phyloP scores from a whole-genome alignment of 108 stramenopile genomes.

The Cylindrotheca closterium region DNA sequence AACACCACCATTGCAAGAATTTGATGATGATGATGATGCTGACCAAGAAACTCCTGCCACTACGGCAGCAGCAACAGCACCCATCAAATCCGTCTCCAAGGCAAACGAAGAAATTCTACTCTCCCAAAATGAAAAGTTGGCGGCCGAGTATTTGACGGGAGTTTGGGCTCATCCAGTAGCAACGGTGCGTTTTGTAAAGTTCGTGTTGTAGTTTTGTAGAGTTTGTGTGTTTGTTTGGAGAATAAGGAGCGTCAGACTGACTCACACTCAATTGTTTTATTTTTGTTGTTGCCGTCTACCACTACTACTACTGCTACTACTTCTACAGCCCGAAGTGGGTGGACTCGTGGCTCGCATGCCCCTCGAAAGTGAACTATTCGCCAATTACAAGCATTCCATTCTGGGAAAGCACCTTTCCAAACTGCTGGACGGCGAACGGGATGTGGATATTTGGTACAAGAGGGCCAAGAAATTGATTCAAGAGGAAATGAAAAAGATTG shows the following conservation, averaged over 20 bases:
- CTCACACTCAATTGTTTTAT: constrained; percentile 4
- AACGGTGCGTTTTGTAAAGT: constrained; percentile 32
- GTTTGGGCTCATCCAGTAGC: constrained; percentile 77
- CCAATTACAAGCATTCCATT: constrained; percentile 46
- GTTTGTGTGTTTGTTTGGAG: background rate
- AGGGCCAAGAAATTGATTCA: constrained; percentile 50
- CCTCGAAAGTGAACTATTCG: constrained; percentile 73
- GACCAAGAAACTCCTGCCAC: background rate
- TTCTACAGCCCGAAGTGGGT: constrained; percentile 68
- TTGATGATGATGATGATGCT: background rate
- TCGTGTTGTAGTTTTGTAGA: background rate
- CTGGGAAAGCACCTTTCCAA: constrained; percentile 46
- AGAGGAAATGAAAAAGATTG: constrained; percentile 51
- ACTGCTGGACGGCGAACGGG: constrained; percentile 30
- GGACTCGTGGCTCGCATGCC: constrained; percentile 81
- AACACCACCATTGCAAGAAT: too few relatives aligned
- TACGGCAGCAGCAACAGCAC: constrained; percentile 1
- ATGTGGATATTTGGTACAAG: constrained; percentile 45
- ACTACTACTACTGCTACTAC: background rate
- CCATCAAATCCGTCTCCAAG: constrained; percentile 46
- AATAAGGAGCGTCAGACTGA: background rate
- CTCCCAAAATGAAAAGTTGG: constrained; percentile 54
- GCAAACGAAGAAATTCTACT: constrained; percentile 57
- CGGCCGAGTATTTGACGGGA: constrained; percentile 57
- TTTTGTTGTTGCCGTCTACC: background rate